phyloP scores from a whole-genome alignment of 1,139 yeast genomes.

The Geotrichum klebahnii region DNA sequence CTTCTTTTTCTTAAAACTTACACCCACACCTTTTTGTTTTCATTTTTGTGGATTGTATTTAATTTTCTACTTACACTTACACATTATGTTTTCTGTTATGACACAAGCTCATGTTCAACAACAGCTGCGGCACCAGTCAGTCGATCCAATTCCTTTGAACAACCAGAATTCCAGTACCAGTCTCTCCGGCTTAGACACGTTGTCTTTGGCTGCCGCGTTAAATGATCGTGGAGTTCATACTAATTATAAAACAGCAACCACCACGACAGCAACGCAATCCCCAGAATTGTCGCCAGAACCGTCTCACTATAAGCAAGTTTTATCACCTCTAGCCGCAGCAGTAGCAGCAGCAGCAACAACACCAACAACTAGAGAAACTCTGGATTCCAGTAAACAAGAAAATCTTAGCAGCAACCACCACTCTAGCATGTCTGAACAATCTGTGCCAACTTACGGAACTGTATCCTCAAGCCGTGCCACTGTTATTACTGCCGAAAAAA shows the following conservation, averaged over 20 bases:
- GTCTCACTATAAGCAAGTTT: background rate
- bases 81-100: too few species aligned
- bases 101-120: too few species aligned
- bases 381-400: too few species aligned
- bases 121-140: background rate
- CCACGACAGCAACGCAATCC: background rate
- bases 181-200: constrained; percentile 7
- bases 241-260: background rate
- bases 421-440: too few species aligned
- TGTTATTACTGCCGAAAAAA: background rate
- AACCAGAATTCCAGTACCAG: too few species aligned
- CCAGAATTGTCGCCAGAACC: background rate
- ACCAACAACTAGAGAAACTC: background rate
- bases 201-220: constrained; percentile 12
- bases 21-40: too few species aligned
- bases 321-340: background rate
- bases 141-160: background rate
- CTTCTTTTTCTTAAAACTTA: too few species aligned
- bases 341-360: background rate
- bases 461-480: too few species aligned
- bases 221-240: constrained; percentile 5
- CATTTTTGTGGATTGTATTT: too few species aligned
- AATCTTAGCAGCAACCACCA: too few species aligned
- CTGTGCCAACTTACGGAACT: too few species aligned
- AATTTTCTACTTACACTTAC: too few species aligned